Base-by-base conservation (phyloP, 176 grass and related monocot species). In the Olyra latifolia region DNA sequence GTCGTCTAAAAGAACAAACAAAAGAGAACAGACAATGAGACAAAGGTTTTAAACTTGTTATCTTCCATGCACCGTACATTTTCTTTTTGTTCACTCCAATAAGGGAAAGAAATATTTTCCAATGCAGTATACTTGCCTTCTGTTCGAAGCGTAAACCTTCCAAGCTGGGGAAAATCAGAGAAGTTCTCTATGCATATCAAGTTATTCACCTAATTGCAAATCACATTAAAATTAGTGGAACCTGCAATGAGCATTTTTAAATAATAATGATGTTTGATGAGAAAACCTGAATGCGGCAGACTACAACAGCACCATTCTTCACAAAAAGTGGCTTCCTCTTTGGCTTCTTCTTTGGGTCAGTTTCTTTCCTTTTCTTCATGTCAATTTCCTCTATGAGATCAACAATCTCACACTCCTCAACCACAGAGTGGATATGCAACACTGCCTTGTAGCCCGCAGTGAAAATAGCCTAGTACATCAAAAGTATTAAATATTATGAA, bases 321-420 rank as follows among this genome's bases (percentile, higher is more conserved):
- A 98, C 95, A 82, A 94, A 98, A 81, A 93, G 95, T 67, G 86
- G 95, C 77, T 93, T 98, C 71, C 88, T 88, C 81, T 91, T 94
- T 68, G 70, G 60, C 66, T 91, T 98, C 80, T 88, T 94, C 83
- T 92, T 98, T 7, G 86, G 77, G 60, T 94, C 95, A 49, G 83
- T 76, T 53, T 88, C 89, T 84, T 94, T 94, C 64, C 68, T 89
- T 86, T 86, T 94, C 80, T 91, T 94, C 60, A 86, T 95, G 15
- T 93, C 93, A 69, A 97, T 97, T 88, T 97, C 93, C 71, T 93
- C 93, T 94, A 98, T 92, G 71, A 98, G 88, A 39, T 98, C 95
- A 44, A 98, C 86, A 83, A 98, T 95, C 76, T 98, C 95, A 89
- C 92, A 93, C 75, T 98, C 95, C 78, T 98, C 95, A 20, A 98